phyloP scores from a whole-genome alignment of 78 protist species.

The Cyanophora paradoxa region DNA sequence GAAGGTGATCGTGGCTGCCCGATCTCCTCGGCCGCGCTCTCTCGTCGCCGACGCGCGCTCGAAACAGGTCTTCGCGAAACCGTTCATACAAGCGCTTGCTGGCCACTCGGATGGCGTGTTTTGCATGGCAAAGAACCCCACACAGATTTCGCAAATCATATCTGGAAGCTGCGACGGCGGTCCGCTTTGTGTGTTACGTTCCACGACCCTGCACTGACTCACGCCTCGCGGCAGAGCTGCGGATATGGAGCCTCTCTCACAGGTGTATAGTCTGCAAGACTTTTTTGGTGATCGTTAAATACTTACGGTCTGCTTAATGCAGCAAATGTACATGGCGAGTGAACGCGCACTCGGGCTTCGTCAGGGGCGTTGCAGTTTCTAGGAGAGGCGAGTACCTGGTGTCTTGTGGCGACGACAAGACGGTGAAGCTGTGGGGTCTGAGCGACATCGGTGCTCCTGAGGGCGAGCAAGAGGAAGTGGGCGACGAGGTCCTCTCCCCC shows the following conservation, averaged over 20 bases:
- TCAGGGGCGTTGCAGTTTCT: slow-evolving; percentile 63
- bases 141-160: not conserved
- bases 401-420: slow-evolving; percentile 64
- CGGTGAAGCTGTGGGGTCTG: slow-evolving; percentile 74
- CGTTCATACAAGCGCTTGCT: slow-evolving; percentile 69
- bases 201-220: no score
- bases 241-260: slow-evolving; percentile 4
- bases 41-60: no score
- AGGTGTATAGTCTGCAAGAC: no score
- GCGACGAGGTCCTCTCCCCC: no score
- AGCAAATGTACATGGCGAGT: not conserved
- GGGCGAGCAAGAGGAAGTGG: no score
- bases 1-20: no score
- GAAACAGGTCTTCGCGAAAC: slow-evolving; percentile 89
- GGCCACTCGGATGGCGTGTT: slow-evolving; percentile 74
- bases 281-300: no score
- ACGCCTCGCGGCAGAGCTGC: slow-evolving; percentile 1
- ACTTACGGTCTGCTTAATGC: no score
- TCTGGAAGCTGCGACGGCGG: slow-evolving; percentile 48
- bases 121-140: slow-evolving; percentile 25
- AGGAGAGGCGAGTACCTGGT: slow-evolving; percentile 40
- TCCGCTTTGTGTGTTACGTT: no score
- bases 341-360: slow-evolving; percentile 70
- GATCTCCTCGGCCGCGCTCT: no score
- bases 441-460: no score